phyloP scores from a whole-genome alignment of 2,329 filamentous ascomycete genomes.

The Fusarium humuli region DNA sequence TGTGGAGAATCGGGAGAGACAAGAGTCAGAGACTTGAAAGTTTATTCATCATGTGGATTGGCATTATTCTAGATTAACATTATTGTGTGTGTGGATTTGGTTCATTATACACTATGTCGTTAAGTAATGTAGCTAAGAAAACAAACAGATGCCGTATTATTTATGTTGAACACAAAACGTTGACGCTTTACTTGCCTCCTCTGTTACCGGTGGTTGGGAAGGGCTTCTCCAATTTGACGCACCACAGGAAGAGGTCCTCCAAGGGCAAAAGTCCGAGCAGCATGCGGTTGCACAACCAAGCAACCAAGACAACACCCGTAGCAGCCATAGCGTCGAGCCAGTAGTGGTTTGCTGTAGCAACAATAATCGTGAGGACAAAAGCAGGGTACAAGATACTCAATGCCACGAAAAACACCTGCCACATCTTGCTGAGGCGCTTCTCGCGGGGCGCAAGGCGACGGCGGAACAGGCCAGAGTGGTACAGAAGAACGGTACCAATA shows the following conservation, averaged over 20 bases:
- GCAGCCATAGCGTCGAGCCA: conserved; percentile 75
- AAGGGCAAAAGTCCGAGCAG: conserved; percentile 70
- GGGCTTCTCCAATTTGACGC: conserved; percentile 73
- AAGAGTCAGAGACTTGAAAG: background rate
- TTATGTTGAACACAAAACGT: background rate
- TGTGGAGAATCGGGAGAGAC: background rate
- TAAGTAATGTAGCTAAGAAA: background rate
- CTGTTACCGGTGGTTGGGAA: conserved; percentile 59
- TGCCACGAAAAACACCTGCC: conserved; percentile 45
- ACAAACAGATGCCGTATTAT: background rate
- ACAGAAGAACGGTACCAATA: conserved; percentile 65
- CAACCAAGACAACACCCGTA: conserved; percentile 68
- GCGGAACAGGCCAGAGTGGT: conserved; percentile 62
- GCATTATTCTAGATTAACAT: conserved; percentile 23
- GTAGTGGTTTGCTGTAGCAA: conserved; percentile 72
- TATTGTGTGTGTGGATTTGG: conserved; percentile 1
- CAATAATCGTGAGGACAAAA: conserved; percentile 67
- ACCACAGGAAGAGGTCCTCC: conserved; percentile 75
- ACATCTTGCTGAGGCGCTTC: conserved; percentile 47
- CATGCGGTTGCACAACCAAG: conserved; percentile 64
- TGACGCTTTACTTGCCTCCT: conserved; percentile 21
- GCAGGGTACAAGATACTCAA: conserved; percentile 64
- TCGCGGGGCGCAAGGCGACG: conserved; percentile 46
- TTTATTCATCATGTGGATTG: conserved; percentile 8
- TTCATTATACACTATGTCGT: conserved; percentile 7